Evolutionary conservation across 441 rosid species (phyloP), one percentile per base, ranked within the genome.

Genomic region (Biscutella laevigata): DNA sequence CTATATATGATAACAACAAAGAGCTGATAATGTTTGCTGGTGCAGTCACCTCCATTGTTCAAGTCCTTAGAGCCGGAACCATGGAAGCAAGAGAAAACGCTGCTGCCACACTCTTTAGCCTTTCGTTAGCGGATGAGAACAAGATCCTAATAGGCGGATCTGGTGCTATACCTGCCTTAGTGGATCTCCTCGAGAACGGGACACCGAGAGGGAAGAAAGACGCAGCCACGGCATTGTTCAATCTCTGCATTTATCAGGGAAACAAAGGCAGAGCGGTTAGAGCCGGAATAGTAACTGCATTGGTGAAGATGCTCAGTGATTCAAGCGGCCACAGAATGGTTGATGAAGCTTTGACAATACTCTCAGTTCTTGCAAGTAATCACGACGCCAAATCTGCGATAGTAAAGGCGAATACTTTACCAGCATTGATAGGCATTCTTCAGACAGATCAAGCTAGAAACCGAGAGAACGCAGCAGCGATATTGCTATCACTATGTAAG

Each of bases 71-170:
- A 64, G 68, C 77, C 1, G 95, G 98, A 9, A 87, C 84, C 30
- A n/a, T 90, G 61, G 79, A 95, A 68, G 79, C 90, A 12, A 84
- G 74, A 60, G 98, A 87, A 68, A 90, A 90, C 79, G 86, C 96
- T 1, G 88, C 98, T 4, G 86, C 96, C 2, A 84, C 96, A 27
- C 72, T 90, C 44, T 77, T 87, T 36, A 87, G 95, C 24, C 75
- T 90, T 5, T 90, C 98, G 3, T 80, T 81, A 55, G 52, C 76
- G 0, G 92, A 81, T 51, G 84, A 75, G 64, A 80, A 77, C 80
- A 86, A 82, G 59, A 61, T 69, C 42, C 71, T 78, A 26, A 82
- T 86, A 62, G 92, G 92, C n/a, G 77, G 89, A 45, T 80, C 92
- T 0, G 92, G 87, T 62, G 89, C 95, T 7, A 86, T 86, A 67